Base-by-base conservation (phyloP, 495 filamentous ascomycete species). In the Hypomontagnella submonticulosa region DNA sequence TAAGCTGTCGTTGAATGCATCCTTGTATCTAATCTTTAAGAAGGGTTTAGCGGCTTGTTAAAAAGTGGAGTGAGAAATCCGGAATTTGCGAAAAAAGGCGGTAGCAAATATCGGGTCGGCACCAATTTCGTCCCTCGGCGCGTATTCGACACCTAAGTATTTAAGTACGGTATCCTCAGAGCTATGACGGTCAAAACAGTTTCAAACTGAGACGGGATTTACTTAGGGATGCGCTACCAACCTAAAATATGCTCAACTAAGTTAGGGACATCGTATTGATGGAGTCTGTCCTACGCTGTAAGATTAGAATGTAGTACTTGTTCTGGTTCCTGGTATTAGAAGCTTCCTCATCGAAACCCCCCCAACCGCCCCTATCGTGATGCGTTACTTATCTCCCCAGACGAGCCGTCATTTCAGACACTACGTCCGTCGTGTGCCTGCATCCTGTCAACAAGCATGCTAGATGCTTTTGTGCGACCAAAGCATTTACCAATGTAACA, bases 291-390 rank as follows among this genome's bases (percentile, higher is more conserved):
- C 19, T 52, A 59, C 65, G 12, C 30, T 18, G 30, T n/a, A 49
- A 63, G 44, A 63, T 63, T 62, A 68, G 37, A 54, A 54, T 9
- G 58, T 59, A 48, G 59, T 33, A 60, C 59, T 15, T 42, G 47
- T 44, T 56, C 49, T 53, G 58, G 53, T 20, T 59, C 13, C 46
- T 48, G 42, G 49, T 42, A 37, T 30, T 23, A 36, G 34, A 38
- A 36, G 38, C 12, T 49, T 18, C 12, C 54, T 11, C 11, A 5
- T 5, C 18, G 7, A 15, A 52, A 40, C 40, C 30, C 13, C 40
- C 30, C 13, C 16, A 58, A 38, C 53, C 8, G 19, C 46, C 42
- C n/a, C 46, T 44, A 48, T 58, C 41, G 18, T 38, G 52, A 54
- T 43, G 41, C 49, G 20, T 55, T 50, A 36, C 41, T 49, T 37